Evolutionary conservation across 1,284 basidiomycete genomes (phyloP), one percentile per base, ranked within the genome.

Genomic region (Bjerkandera adusta): DNA sequence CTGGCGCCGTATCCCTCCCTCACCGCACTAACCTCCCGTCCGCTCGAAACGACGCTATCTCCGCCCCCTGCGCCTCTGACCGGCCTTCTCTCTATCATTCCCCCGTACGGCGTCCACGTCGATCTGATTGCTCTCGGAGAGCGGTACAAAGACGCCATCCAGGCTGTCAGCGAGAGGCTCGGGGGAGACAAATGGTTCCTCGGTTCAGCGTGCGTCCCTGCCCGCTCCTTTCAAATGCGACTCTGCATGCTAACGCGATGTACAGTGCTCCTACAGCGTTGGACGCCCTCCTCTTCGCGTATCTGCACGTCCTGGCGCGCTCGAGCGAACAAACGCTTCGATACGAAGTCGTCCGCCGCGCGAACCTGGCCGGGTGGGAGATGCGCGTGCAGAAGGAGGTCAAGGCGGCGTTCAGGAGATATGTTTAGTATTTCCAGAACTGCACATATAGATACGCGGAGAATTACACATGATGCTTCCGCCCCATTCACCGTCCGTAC

Each of bases 331-430:
- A 81, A 35, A 53, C 58, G 6, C 60, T 71, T 10, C 76, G 83
- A 25, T 72, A 80, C 27, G 82, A 87, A 57, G 79, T 89, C 18
- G 76, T 79, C 12, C 76, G 79, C 41, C 78, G 79, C 47, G 76
- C 77, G 25, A 91, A 91, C 58, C 79, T 91, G 25, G 78, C 88
- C 33, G 75, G 77, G 33, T 91, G 88, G 87, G 87, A 90, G 60
- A 74, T 70, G 53, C 68, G 79, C 32, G 81, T 89, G 16, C 75
- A 82, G 38, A 64, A 69, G n/a, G 68, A 75, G 44, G 78, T 90
- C 5, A 68, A 73, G 35, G 66, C 68, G 39, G 75, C 78, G 3
- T 89, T 85, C 56, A 16, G 30, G 22, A 6, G 29, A 24, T 34
- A 41, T 41, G n/a, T n/a, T n/a, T n/a, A n/a, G n/a, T n/a, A n/a